These are phyloP conservation scores for Rugosomyces carneus DNA, from an alignment of 1,284 basidiomycete genomes.

Conservation along the genomic window DNA sequence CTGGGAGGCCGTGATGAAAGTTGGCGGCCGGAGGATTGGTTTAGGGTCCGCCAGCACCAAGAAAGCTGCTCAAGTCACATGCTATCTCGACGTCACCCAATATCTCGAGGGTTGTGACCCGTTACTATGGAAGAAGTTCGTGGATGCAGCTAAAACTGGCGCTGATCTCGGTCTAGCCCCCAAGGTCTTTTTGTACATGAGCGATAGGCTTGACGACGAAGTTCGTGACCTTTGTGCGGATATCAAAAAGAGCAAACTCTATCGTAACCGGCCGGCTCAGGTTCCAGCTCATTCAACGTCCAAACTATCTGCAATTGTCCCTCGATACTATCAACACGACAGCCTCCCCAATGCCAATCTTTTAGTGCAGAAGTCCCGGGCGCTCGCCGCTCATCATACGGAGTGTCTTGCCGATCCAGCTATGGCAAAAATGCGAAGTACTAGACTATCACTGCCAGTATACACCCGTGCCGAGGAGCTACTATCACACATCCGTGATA, in stretches of 20 bases:
- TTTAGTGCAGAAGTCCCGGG: slow-evolving; percentile 50
- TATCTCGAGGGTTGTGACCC: slow-evolving; percentile 85
- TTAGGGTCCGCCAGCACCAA: slow-evolving; percentile 68
- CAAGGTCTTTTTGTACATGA: slow-evolving; percentile 68
- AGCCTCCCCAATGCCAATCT: slow-evolving; percentile 11
- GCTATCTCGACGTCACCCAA: slow-evolving; percentile 83
- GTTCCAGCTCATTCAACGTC: slow-evolving; percentile 16
- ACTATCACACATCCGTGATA: slow-evolving; percentile 64
- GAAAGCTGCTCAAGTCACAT: slow-evolving; percentile 69
- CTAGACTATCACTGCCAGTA: slow-evolving; percentile 71
- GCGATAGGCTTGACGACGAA: slow-evolving; percentile 64
- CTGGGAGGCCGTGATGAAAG: slow-evolving; percentile 84
- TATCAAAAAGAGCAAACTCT: slow-evolving; percentile 45
- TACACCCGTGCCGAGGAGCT: slow-evolving; percentile 62
- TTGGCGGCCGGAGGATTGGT: slow-evolving; percentile 78
- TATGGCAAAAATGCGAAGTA: slow-evolving; percentile 62
- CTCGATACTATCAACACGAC: slow-evolving; percentile 6
- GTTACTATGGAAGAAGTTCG: slow-evolving; percentile 73
- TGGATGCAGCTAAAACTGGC: slow-evolving; percentile 54
- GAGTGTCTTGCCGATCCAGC: slow-evolving; percentile 61
- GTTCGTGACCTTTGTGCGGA: slow-evolving; percentile 70
- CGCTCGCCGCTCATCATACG: slow-evolving; percentile 50
- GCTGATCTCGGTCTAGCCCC: slow-evolving; percentile 67
- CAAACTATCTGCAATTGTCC: neutral
- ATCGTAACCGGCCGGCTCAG: slow-evolving; percentile 33